Conservation (phyloP, 768 basidiomycete genomes). For the Lentinula edodes region DNA sequence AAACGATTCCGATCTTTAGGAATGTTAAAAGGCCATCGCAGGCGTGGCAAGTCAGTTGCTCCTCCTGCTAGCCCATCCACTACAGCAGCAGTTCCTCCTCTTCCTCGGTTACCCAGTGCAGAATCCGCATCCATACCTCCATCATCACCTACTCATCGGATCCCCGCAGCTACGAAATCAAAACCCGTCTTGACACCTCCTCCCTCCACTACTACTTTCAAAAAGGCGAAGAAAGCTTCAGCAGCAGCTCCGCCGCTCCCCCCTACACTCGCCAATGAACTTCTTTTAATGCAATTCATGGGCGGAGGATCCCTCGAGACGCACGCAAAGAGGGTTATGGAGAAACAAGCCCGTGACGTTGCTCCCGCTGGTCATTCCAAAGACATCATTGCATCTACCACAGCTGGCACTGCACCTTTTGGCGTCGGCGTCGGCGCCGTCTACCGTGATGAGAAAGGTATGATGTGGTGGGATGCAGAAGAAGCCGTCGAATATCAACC, state of each 20-base stretch:
- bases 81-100: background rate
- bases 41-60: background rate
- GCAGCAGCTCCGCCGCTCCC: background rate
- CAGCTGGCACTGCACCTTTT: too few species aligned
- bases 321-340: slow-evolving; percentile 5
- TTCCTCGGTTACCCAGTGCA: background rate
- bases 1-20: background rate
- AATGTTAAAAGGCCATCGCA: background rate
- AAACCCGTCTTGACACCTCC: background rate
- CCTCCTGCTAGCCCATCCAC: background rate
- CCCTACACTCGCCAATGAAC: background rate
- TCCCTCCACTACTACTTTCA: background rate
- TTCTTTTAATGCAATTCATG: slow-evolving; percentile 7
- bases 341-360: background rate
- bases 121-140: background rate
- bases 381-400: background rate
- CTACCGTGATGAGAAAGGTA: background rate
- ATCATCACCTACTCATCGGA: background rate
- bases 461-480: slow-evolving; percentile 6
- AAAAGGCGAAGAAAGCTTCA: background rate
- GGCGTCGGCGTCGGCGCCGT: background rate
- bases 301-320: slow-evolving; percentile 4
- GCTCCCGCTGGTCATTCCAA: background rate
- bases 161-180: background rate
- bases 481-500: slow-evolving; percentile 7